These are phyloP conservation scores for Talaromyces sp. DNA, from an alignment of 2,329 filamentous ascomycete genomes.

Conservation along the genomic window DNA sequence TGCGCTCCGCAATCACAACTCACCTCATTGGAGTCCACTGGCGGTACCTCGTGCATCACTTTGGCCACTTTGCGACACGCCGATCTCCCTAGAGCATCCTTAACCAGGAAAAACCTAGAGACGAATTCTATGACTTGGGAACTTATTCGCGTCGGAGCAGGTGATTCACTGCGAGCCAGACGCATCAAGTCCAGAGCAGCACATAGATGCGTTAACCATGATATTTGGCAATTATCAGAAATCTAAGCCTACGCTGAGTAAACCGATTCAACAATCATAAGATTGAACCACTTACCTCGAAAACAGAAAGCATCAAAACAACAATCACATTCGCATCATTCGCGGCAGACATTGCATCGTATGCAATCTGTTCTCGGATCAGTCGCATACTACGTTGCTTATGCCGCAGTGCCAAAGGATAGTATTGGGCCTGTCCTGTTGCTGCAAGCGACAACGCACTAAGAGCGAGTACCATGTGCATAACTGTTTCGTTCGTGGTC, in stretches of 20 bases:
- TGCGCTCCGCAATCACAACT: not conserved
- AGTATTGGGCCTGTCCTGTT: slow-evolving; percentile 7
- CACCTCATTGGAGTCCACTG: slow-evolving; percentile 12
- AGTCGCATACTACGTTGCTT: slow-evolving; percentile 16
- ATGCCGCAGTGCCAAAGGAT: slow-evolving; percentile 13
- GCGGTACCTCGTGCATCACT: slow-evolving; percentile 13
- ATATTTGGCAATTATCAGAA: slow-evolving; percentile 16
- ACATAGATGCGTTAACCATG: slow-evolving; percentile 15
- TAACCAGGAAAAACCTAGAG: slow-evolving; percentile 16
- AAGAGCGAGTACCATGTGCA: slow-evolving; percentile 16
- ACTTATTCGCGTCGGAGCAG: not conserved
- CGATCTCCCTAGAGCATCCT: slow-evolving; percentile 16
- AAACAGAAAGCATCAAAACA: slow-evolving; percentile 16
- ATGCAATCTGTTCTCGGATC: slow-evolving; percentile 14
- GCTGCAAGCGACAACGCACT: slow-evolving; percentile 14
- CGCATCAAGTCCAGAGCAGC: slow-evolving; percentile 16
- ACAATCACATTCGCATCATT: slow-evolving; percentile 16
- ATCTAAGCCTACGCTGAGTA: slow-evolving; percentile 7
- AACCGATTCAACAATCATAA: not conserved
- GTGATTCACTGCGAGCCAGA: not conserved
- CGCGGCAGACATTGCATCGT: slow-evolving; percentile 5
- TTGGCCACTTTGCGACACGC: slow-evolving; percentile 16
- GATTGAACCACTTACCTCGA: slow-evolving; percentile 10
- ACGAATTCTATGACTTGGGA: slow-evolving; percentile 14
- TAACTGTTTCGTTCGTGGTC: slow-evolving; percentile 9